Base-by-base conservation (phyloP, 257 asterid genomes). In the Penstemon newberryi region DNA sequence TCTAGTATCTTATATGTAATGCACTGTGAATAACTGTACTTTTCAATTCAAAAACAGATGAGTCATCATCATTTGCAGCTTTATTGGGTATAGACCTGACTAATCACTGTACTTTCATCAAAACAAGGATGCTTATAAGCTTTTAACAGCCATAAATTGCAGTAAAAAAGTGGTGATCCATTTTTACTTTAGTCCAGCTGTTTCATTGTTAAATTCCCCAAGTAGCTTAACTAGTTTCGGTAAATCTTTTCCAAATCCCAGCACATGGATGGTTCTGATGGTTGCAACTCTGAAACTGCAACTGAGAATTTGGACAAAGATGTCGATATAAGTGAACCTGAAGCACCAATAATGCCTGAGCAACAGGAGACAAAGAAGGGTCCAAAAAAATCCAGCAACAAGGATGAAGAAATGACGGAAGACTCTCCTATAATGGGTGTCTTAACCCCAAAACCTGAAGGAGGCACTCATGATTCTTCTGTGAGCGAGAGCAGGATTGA, bases 381-480 rank as follows among this genome's bases (percentile, higher is more conserved):
- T 65, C 52, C 70, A 38, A 80, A 76, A 70, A 79, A 70, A 61
- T 47, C 79, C 37, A 70, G 77, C 68, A 39, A 62, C 58, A 86
- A 76, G 59, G 87, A 79, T 36, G 92, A 84, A 45, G 79, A 82
- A 49, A 71, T 75, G 63, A 70, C 73, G 80, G 96, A 91, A 64
- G 97, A 87, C 77, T 94, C 96, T 61, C 99, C 99, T 70, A 85
- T 91, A 73, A 84, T 87, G 96, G 97, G 96, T 39, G 86, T 91
- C 67, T 70, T 89, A 67, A 73, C 81, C 63, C 70, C 83, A 38
- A 86, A 82, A 69, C 66, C 86, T 63, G 95, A 75, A 63, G 82
- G 44, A 78, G 81, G 73, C 47, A 58, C 78, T 72, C 82, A 75
- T 76, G 81, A 52, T 66, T 73, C 77, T 55, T 71, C 78, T 65